Conservation (phyloP, 345 rosid species). For the Pelargonium nanum region DNA sequence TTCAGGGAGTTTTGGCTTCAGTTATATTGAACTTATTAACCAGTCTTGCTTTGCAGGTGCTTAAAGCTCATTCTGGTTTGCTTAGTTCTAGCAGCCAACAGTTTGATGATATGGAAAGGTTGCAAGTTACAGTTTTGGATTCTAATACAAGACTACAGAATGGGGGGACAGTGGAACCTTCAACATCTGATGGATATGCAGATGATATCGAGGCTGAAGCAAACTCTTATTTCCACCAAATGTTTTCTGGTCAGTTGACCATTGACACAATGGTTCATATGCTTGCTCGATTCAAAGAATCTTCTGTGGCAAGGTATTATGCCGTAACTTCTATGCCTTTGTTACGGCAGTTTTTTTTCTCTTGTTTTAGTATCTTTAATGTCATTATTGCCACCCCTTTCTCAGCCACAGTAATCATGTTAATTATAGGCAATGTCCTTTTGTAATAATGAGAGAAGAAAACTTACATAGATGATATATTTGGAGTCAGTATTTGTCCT, state of each 20-base stretch:
- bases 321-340: neutral
- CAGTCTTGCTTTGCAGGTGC: conserved; percentile 34
- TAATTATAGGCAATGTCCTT: neutral
- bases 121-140: conserved; percentile 38
- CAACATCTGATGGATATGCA: conserved; percentile 56
- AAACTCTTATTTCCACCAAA: conserved; percentile 86
- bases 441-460: neutral
- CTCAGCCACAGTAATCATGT: neutral
- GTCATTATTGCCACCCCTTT: no score
- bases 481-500: neutral
- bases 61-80: conserved; percentile 42
- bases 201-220: conserved; percentile 91
- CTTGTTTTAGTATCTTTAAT: neutral
- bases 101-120: conserved; percentile 63
- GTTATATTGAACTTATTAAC: neutral
- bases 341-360: neutral
- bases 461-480: neutral
- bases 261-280: conserved; percentile 90
- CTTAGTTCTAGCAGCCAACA: conserved; percentile 42
- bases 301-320: conserved; percentile 54
- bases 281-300: conserved; percentile 88
- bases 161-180: conserved; percentile 54
- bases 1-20: conserved; percentile 2
- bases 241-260: conserved; percentile 79
- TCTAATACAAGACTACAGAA: conserved; percentile 58